These are phyloP conservation scores for Boletus sp. DNA, from an alignment of 768 basidiomycete genomes.

Conservation along the genomic window DNA sequence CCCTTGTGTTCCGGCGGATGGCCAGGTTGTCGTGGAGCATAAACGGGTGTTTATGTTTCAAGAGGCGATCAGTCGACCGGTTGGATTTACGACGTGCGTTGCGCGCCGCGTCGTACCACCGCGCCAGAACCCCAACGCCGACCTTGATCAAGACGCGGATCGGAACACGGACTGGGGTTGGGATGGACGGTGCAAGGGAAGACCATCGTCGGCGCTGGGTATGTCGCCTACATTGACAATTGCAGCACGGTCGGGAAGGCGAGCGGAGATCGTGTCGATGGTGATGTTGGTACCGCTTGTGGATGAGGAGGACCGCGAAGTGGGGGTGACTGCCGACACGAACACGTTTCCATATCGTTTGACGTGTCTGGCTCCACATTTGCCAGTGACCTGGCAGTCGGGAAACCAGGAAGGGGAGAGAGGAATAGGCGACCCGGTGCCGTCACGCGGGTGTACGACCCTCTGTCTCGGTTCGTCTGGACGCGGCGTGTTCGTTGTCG, in stretches of 20 bases:
- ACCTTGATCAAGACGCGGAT: neutral
- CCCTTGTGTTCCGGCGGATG: conserved; percentile 21
- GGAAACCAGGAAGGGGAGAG: neutral
- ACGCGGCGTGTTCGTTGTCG: conserved; percentile 27
- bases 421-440: neutral
- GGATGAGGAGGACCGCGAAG: neutral
- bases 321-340: neutral
- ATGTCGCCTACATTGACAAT: conserved; percentile 23
- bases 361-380: conserved; percentile 9
- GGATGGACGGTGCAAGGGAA: neutral
- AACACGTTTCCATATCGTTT: conserved; percentile 22
- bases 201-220: neutral
- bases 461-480: conserved; percentile 27
- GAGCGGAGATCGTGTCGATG: conserved; percentile 14
- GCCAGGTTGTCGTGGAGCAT: conserved; percentile 19
- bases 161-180: neutral
- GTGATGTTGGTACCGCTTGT: conserved; percentile 25
- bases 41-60: conserved; percentile 27
- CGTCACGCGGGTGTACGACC: conserved; percentile 8
- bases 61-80: conserved; percentile 20
- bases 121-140: neutral
- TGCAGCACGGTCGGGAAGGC: conserved; percentile 18
- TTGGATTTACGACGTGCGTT: conserved; percentile 29
- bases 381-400: neutral
- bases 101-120: conserved; percentile 2